These are phyloP conservation scores for Ophiognomonia clavigignenti-juglandacearum DNA, from an alignment of 2,329 filamentous ascomycete species.

Conservation along the genomic window DNA sequence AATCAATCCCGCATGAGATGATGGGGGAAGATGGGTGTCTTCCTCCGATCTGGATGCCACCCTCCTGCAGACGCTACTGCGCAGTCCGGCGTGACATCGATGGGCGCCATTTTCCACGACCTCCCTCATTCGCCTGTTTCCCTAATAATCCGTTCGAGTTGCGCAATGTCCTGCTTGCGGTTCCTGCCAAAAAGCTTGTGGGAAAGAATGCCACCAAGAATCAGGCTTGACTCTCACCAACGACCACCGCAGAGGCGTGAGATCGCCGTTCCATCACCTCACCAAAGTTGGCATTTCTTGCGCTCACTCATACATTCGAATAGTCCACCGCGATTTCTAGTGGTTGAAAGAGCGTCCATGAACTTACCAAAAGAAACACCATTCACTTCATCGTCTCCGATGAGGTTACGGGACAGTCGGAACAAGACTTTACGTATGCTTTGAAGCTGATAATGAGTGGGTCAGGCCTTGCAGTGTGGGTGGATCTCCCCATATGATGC, in stretches of 20 bases:
- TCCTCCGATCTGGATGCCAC: slow-evolving; percentile 10
- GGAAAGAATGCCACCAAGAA: background rate
- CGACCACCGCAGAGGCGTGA: background rate
- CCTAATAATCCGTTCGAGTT: background rate
- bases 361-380: too few species aligned
- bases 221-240: background rate
- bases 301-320: too few species aligned
- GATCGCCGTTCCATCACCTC: slow-evolving; percentile 5
- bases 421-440: too few species aligned
- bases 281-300: too few species aligned
- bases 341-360: too few species aligned
- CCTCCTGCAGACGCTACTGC: slow-evolving; percentile 14
- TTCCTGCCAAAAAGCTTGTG: too few species aligned
- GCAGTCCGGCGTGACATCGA: slow-evolving; percentile 4
- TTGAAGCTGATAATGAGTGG: background rate
- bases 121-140: slow-evolving; percentile 1
- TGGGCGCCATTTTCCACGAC: background rate
- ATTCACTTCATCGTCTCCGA: too few species aligned
- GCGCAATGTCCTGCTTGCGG: too few species aligned
- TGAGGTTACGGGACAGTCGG: too few species aligned
- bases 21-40: background rate
- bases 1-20: slow-evolving; percentile 1
- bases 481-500: slow-evolving; percentile 15
- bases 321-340: too few species aligned
- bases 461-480: slow-evolving; percentile 3